Evolutionary conservation across 1,284 basidiomycete genomes (phyloP), one percentile per base, ranked within the genome.

Genomic region (Ustanciosporium gigantosporum): DNA sequence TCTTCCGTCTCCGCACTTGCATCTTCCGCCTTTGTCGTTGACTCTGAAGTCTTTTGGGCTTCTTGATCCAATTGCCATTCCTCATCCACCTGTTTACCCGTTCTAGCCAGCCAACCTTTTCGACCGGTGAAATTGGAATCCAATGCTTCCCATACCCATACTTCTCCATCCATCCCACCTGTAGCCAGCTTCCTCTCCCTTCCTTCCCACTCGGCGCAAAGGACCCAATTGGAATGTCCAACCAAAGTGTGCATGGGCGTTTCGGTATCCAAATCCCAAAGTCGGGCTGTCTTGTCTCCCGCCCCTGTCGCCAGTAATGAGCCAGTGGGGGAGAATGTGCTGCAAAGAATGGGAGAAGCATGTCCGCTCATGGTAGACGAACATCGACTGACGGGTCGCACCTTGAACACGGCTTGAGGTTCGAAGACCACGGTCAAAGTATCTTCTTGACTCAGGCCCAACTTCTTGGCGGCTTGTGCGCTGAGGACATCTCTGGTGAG

Each of bases 181-280:
- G 90, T 94, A 1, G 92, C 94, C 15, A 97, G 80, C 62, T 87
- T 87, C 46, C 91, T 83, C 75, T 96, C 94, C 80, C 88, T 83
- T 0, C 89, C 87, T 71, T 97, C 93, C 94, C 94, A 98, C 75
- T 96, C 95, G 3, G 93, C 89, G 67, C 91, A 95, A 0, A 98
- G 82, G 1, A 98, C 91, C 93, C 93, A 97, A 0, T 91, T 92
- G 57, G 86, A 86, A 77, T 98, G 95, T 0, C 94, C 94, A 0
- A 84, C 81, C 11, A 98, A 83, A 8, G 87, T 88, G 77, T 91
- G 88, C 40, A 90, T 89, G 0, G 94, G 94, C 9, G 86, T 88
- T 80, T 98, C 95, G 0, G 90, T 93, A 71, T 89, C 85, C 48
- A 98, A 84, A 79, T 98, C 89, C 94, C 94, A 98, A 25, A 98